Conservation (phyloP, 768 basidiomycete genomes). For the Boletus rufocinnamomeus region DNA sequence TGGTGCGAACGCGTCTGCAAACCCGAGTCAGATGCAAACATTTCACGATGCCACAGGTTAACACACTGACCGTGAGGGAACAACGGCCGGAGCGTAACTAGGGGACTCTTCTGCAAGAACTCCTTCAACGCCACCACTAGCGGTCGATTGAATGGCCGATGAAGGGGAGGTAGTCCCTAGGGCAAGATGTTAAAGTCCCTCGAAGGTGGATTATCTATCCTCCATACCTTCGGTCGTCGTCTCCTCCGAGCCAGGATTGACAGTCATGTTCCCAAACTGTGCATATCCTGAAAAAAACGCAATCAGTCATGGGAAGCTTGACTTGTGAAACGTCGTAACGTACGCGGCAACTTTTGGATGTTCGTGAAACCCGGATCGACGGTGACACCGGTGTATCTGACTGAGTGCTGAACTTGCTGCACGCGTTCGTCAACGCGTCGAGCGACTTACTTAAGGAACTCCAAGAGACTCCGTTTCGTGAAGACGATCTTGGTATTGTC, state of each 20-base stretch:
- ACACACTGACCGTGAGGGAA: slow-evolving; percentile 46
- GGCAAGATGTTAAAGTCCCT: neutral
- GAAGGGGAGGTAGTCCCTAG: slow-evolving; percentile 17
- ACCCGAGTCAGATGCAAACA: slow-evolving; percentile 4
- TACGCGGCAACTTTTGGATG: slow-evolving; percentile 76
- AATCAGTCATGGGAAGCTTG: neutral
- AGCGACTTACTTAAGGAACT: slow-evolving; percentile 68
- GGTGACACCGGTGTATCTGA: slow-evolving; percentile 71
- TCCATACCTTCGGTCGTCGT: slow-evolving; percentile 25
- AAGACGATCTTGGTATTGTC: slow-evolving; percentile 75
- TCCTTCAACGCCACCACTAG: slow-evolving; percentile 1
- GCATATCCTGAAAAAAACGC: slow-evolving; percentile 58
- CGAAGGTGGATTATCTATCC: neutral
- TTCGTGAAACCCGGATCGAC: slow-evolving; percentile 76
- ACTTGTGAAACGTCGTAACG: slow-evolving; percentile 8
- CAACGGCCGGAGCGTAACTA: slow-evolving; percentile 60
- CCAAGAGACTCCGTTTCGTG: slow-evolving; percentile 73
- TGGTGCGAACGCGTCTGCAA: slow-evolving; percentile 38
- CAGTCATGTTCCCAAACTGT: slow-evolving; percentile 58
- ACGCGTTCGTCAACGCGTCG: slow-evolving; percentile 1
- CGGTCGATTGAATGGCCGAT: slow-evolving; percentile 4
- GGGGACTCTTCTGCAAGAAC: slow-evolving; percentile 41
- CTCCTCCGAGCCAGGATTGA: slow-evolving; percentile 24
- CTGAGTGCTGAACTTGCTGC: slow-evolving; percentile 29
- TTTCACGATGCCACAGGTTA: neutral